These are phyloP conservation scores for Dendrobium nobile DNA, from an alignment of 106 monocot species.

Conservation along the genomic window DNA sequence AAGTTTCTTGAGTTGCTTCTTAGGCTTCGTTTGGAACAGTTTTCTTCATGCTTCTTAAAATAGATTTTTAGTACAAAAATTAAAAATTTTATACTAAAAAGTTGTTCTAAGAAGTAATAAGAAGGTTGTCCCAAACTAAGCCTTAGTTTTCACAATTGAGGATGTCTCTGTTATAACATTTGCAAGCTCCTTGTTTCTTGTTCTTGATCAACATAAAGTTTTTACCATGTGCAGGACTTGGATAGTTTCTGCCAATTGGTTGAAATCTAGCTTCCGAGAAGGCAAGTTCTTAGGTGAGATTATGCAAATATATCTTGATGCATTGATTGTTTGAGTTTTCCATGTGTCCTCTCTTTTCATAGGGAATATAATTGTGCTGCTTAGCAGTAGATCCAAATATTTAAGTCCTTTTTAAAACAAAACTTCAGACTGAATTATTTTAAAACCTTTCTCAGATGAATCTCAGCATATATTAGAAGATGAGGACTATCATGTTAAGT, in stretches of 20 bases:
- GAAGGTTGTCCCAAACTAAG: too few species aligned
- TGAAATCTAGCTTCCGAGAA: constrained; percentile 60
- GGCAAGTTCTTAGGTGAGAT: constrained; percentile 59
- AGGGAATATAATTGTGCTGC: background rate
- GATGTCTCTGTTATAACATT: background rate
- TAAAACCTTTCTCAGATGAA: constrained; percentile 30
- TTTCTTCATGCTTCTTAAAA: too few species aligned
- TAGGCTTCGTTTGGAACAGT: too few species aligned
- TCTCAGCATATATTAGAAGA: constrained; percentile 53
- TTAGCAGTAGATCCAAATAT: background rate
- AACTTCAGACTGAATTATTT: background rate
- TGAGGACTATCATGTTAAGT: constrained; percentile 49
- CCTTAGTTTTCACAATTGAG: background rate
- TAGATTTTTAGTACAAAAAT: too few species aligned
- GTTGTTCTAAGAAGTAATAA: too few species aligned
- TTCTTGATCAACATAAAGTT: background rate
- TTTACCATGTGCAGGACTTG: constrained; percentile 46
- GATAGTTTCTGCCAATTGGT: constrained; percentile 69
- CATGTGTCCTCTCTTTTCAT: background rate
- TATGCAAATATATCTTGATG: background rate
- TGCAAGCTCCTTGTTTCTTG: background rate
- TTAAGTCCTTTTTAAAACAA: background rate
- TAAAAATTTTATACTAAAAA: too few species aligned
- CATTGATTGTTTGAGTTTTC: background rate
- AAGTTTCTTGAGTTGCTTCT: background rate